Conservation (phyloP, 768 basidiomycete genomes). For the Pholiota molesta region DNA sequence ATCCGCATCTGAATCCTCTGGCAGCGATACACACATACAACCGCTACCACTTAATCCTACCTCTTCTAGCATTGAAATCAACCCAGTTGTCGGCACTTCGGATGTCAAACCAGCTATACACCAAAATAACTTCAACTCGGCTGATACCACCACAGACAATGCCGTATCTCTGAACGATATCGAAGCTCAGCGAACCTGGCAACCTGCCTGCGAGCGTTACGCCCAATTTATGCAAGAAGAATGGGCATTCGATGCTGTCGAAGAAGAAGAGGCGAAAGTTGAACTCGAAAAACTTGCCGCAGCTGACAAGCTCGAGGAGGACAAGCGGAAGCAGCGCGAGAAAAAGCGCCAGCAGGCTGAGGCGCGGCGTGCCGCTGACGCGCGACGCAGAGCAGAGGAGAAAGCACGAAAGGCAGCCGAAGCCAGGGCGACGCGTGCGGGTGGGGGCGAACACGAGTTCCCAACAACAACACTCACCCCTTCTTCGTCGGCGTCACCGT, state of each 20-base stretch:
- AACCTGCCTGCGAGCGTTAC: slow-evolving; percentile 85
- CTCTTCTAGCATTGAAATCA: not conserved
- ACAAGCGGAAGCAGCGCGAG: slow-evolving; percentile 50
- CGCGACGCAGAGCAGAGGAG: slow-evolving; percentile 23
- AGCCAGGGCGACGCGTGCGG: slow-evolving; percentile 21
- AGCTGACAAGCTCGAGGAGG: slow-evolving; percentile 45
- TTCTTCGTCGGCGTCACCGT: slow-evolving; percentile 1
- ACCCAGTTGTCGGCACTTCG: not conserved
- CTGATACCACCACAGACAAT: slow-evolving; percentile 8
- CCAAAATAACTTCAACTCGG: slow-evolving; percentile 1
- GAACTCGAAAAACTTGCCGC: slow-evolving; percentile 44
- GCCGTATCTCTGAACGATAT: slow-evolving; percentile 8
- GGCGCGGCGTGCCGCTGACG: slow-evolving; percentile 38
- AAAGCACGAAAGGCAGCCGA: slow-evolving; percentile 17
- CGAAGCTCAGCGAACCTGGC: slow-evolving; percentile 57
- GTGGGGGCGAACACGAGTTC: slow-evolving; percentile 7
- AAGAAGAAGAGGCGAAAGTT: slow-evolving; percentile 68
- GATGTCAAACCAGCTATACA: not conserved
- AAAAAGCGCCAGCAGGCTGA: slow-evolving; percentile 55
- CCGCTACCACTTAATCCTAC: not conserved
- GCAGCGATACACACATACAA: not conserved
- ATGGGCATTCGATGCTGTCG: slow-evolving; percentile 71
- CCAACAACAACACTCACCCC: slow-evolving; percentile 8
- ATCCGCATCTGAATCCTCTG: not conserved
- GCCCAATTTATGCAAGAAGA: slow-evolving; percentile 84